Conservation (phyloP, 352 stramenopile species). For the Peronospora tabacina region DNA sequence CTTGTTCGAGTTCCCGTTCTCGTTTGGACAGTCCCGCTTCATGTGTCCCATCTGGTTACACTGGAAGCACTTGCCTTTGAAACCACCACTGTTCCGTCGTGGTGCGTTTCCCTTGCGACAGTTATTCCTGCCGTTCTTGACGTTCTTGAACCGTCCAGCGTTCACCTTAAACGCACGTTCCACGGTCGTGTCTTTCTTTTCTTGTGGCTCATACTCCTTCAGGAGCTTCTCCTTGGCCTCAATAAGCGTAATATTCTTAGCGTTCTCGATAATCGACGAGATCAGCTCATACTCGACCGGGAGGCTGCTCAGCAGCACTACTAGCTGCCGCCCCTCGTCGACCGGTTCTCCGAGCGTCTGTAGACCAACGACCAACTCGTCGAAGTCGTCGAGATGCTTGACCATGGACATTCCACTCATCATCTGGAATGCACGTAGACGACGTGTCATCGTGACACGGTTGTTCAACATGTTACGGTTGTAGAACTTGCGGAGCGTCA, state of each 20-base stretch:
- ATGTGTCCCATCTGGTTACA: neutral
- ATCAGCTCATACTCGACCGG: constrained; percentile 22
- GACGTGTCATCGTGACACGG: neutral
- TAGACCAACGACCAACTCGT: too few relatives aligned
- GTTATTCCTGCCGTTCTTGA: constrained; percentile 3
- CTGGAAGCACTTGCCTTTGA: neutral
- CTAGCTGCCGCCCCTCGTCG: constrained; percentile 19
- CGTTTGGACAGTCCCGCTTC: neutral
- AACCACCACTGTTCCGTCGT: constrained; percentile 1
- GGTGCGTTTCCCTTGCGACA: constrained; percentile 4
- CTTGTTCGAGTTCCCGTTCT: too few relatives aligned
- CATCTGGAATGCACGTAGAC: too few relatives aligned
- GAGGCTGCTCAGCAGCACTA: constrained; percentile 24
- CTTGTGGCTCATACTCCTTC: constrained; percentile 12
- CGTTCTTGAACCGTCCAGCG: neutral
- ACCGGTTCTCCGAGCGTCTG: constrained; percentile 18
- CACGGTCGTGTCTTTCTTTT: constrained; percentile 11
- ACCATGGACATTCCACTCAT: too few relatives aligned
- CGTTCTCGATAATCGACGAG: constrained; percentile 14
- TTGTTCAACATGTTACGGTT: neutral
- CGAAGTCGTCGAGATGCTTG: too few relatives aligned
- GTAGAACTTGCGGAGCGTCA: neutral
- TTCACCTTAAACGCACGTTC: constrained; percentile 1
- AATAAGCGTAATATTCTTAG: constrained; percentile 6
- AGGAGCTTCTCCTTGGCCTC: constrained; percentile 22